Conservation (phyloP, 2,329 filamentous ascomycete genomes). For the Xylariales sp. region DNA sequence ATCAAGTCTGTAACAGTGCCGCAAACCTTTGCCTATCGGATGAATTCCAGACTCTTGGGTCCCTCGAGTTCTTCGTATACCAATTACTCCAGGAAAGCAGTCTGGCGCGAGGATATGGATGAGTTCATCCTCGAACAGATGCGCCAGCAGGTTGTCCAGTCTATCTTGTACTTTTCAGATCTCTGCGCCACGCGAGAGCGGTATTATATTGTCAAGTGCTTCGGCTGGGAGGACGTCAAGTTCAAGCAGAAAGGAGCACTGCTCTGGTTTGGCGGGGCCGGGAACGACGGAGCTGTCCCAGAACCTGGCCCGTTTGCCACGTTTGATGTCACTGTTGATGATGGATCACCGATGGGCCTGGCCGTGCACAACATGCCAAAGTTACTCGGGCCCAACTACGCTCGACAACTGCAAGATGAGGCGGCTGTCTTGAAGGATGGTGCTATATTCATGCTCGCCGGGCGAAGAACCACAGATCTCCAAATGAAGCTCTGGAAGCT, state of each 20-base stretch:
- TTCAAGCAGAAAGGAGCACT: constrained; percentile 37
- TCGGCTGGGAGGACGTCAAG: constrained; percentile 39
- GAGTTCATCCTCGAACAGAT: constrained; percentile 45
- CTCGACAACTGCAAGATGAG: constrained; percentile 32
- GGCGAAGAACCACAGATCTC: constrained; percentile 35
- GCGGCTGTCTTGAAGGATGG: constrained; percentile 29
- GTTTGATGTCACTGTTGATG: constrained; percentile 31
- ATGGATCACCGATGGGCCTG: constrained; percentile 29
- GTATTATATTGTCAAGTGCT: constrained; percentile 37
- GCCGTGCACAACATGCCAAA: constrained; percentile 48
- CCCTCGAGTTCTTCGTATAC: constrained; percentile 11
- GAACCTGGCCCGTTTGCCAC: constrained; percentile 37
- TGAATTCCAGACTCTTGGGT: constrained; percentile 9
- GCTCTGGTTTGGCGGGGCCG: constrained; percentile 32
- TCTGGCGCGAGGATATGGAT: constrained; percentile 55
- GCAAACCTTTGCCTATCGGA: constrained; percentile 10
- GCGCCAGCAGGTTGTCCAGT: constrained; percentile 40
- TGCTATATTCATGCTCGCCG: constrained; percentile 38
- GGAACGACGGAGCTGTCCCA: constrained; percentile 7
- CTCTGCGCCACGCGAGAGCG: constrained; percentile 22
- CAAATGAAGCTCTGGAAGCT: constrained; percentile 54
- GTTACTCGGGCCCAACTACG: constrained; percentile 45
- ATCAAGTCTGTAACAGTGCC: constrained; percentile 17
- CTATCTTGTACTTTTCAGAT: constrained; percentile 35
- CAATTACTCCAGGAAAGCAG: constrained; percentile 13